phyloP scores from a whole-genome alignment of 768 basidiomycete genomes.

The Tricholoma sp. region DNA sequence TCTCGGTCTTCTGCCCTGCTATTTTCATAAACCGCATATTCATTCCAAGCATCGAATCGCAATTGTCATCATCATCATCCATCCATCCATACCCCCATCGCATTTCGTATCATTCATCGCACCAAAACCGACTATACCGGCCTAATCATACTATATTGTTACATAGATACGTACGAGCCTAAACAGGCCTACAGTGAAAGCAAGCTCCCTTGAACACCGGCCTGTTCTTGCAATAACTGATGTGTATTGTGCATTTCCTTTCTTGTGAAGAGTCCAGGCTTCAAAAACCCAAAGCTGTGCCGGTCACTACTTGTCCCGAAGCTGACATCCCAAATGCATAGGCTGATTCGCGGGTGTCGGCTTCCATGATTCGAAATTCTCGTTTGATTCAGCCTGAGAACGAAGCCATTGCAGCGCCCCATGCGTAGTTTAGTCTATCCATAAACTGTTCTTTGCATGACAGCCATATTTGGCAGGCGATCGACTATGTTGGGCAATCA shows the following conservation, averaged over 20 bases:
- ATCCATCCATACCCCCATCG: constrained; percentile 11
- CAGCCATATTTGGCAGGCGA: constrained; percentile 4
- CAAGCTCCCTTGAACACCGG: constrained; percentile 6
- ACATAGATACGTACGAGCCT: constrained; percentile 9
- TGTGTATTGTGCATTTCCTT: not conserved
- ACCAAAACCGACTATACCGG: constrained; percentile 5
- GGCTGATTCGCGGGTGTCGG: not conserved
- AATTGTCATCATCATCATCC: constrained; percentile 8
- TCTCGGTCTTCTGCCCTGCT: constrained; percentile 2
- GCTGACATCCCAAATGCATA: not conserved
- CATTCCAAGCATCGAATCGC: constrained; percentile 16
- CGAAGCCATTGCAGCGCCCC: not conserved
- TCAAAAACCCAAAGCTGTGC: not conserved
- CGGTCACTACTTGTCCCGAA: not conserved
- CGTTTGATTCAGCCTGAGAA: not conserved
- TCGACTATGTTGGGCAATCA: constrained; percentile 6
- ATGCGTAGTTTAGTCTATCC: too few species aligned
- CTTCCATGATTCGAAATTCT: not conserved
- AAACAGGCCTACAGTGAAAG: constrained; percentile 3
- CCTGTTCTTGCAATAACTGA: not conserved
- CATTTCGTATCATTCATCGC: constrained; percentile 6
- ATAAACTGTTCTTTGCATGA: not conserved
- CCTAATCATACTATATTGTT: constrained; percentile 9
- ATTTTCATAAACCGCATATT: constrained; percentile 7
- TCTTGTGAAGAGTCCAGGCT: not conserved